A percentile compares a stretch with the other conserved stretches of the same genome.
Evolutionary conservation across 345 rosid genomes (phyloP).

Genomic region (Bruguiera gymnorhiza): DNA sequence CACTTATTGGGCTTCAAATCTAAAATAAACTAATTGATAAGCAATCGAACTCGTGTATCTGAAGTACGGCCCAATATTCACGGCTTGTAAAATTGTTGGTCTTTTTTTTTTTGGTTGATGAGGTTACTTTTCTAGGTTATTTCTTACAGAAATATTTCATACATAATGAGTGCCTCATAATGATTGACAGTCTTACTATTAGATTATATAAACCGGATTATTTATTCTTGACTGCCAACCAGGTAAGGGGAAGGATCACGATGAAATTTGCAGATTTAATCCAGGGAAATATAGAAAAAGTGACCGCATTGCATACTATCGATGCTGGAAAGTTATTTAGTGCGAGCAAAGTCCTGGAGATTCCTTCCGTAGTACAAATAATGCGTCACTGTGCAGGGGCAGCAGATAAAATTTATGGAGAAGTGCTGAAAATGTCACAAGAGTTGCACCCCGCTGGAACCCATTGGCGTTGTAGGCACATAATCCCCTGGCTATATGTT

Average conservation of each 20-base stretch:
- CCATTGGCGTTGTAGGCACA: constrained; percentile 79
- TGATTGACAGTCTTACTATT: no score
- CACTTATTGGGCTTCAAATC: no score
- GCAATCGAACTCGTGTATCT: no score
- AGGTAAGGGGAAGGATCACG: constrained; percentile 67
- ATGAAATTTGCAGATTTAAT: constrained; percentile 61
- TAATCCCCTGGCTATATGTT: constrained; percentile 67
- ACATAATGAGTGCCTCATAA: no score
- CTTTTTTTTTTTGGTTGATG: no score
- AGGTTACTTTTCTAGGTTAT: no score
- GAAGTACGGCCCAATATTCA: no score
- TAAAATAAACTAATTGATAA: no score
- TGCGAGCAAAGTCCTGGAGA: constrained; percentile 40
- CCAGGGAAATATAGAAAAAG: constrained; percentile 53
- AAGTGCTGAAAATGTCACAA: constrained; percentile 57
- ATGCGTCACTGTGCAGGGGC: constrained; percentile 81
- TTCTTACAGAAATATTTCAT: no score
- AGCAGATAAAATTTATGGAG: constrained; percentile 85
- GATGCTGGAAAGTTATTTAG: constrained; percentile 66
- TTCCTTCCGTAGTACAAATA: constrained; percentile 35
- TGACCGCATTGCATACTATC: constrained; percentile 61
- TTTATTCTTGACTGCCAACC: not conserved
- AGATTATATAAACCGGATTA: no score
- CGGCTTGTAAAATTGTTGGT: no score
- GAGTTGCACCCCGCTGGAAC: constrained; percentile 66